These are phyloP conservation scores for Comarum palustre DNA, from an alignment of 306 rosid species.

Conservation along the genomic window DNA sequence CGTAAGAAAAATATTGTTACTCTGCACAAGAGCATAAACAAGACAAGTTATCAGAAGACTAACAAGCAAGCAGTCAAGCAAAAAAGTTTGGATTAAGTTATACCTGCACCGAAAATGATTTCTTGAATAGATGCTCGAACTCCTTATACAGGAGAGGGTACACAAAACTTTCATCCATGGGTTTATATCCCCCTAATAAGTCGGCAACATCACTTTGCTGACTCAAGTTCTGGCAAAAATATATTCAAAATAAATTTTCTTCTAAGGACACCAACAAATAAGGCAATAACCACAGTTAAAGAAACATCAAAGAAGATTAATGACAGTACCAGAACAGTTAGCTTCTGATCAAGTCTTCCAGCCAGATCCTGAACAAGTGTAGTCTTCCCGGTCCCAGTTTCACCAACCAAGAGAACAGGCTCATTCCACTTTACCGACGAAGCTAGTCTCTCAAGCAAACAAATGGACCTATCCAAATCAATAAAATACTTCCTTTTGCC, in stretches of 20 bases:
- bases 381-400: constrained; percentile 98
- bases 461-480: constrained; percentile 69
- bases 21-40: constrained; percentile 43
- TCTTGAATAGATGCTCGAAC: constrained; percentile 54
- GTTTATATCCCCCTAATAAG: constrained; percentile 87
- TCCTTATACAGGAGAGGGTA: constrained; percentile 54
- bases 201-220: constrained; percentile 95
- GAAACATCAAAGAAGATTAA: constrained; percentile 22
- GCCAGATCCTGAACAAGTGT: constrained; percentile 93
- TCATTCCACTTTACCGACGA: constrained; percentile 79
- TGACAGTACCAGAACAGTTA: constrained; percentile 75
- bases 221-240: constrained; percentile 69
- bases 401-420: constrained; percentile 94
- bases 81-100: not conserved
- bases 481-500: constrained; percentile 52
- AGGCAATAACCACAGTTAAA: not conserved
- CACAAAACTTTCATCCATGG: constrained; percentile 55
- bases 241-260: constrained; percentile 4
- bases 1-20: constrained; percentile 30
- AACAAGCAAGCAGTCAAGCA: constrained; percentile 17
- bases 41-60: constrained; percentile 14
- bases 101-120: constrained; percentile 57
- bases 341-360: constrained; percentile 70
- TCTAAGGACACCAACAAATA: not conserved
- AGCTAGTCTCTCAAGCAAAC: constrained; percentile 75